Evolutionary conservation across 2,329 filamentous ascomycete genomes (phyloP).

Genomic region (Cytospora schulzeri): DNA sequence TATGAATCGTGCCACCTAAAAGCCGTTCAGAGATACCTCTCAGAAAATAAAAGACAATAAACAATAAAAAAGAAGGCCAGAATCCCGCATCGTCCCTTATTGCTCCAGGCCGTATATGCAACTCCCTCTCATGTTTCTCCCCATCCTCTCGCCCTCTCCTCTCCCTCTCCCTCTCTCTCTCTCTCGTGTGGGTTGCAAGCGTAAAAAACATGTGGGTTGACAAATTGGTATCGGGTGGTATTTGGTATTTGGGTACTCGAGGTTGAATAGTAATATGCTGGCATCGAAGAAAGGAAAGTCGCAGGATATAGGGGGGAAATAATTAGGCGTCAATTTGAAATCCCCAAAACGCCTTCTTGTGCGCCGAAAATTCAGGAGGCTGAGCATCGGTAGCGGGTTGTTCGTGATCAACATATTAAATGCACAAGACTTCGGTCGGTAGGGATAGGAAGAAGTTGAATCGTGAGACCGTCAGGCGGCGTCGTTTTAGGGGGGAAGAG

Average conservation of each 20-base stretch:
- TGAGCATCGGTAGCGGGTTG: slow-evolving; percentile 22
- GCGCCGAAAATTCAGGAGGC: slow-evolving; percentile 20
- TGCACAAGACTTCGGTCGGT: slow-evolving; percentile 15
- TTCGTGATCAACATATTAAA: slow-evolving; percentile 13
- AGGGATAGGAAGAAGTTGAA: slow-evolving; percentile 20
- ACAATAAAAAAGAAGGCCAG: slow-evolving; percentile 1
- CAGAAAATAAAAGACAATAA: not conserved
- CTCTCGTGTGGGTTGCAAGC: not conserved
- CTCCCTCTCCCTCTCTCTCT: too few relatives aligned
- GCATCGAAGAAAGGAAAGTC: slow-evolving; percentile 16
- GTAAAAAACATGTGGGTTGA: not conserved
- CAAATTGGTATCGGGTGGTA: slow-evolving; percentile 26
- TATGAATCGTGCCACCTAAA: slow-evolving; percentile 21
- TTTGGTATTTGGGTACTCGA: slow-evolving; percentile 16
- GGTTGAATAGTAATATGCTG: slow-evolving; percentile 13
- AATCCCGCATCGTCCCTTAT: slow-evolving; percentile 9
- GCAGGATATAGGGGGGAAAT: slow-evolving; percentile 15
- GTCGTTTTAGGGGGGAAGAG: slow-evolving; percentile 1
- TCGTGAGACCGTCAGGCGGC: not conserved
- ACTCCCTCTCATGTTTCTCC: slow-evolving; percentile 5
- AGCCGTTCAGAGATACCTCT: not conserved
- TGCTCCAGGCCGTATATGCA: slow-evolving; percentile 25
- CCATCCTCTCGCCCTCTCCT: not conserved
- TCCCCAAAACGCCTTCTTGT: slow-evolving; percentile 25
- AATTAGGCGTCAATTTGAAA: slow-evolving; percentile 22